These are phyloP conservation scores for Papilionanthe hybrid DNA, from an alignment of 116 monocot genomes.

Conservation along the genomic window DNA sequence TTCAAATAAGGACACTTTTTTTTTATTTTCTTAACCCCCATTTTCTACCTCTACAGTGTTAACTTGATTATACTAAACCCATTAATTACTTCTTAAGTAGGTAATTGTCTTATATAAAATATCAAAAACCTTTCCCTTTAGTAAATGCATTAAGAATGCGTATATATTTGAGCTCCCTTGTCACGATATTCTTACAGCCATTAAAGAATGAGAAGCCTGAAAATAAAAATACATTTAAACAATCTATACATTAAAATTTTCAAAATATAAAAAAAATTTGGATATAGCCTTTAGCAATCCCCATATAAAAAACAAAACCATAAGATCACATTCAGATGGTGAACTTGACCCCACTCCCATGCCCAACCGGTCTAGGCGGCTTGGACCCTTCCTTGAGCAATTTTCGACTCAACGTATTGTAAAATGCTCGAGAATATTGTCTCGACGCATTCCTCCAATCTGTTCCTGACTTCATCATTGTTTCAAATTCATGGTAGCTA, in stretches of 20 bases:
- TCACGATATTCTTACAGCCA: background rate
- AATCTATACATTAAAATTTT: background rate
- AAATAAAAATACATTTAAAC: too few species aligned
- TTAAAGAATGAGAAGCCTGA: too few species aligned
- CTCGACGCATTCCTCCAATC: slow-evolving; percentile 85
- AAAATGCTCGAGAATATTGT: slow-evolving; percentile 54
- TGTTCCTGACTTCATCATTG: slow-evolving; percentile 70
- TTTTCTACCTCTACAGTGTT: too few species aligned
- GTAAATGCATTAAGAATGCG: background rate
- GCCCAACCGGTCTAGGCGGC: background rate
- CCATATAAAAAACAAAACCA: background rate
- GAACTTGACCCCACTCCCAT: background rate
- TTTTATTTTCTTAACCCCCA: too few species aligned
- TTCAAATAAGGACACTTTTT: too few species aligned
- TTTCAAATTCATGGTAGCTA: slow-evolving; percentile 58
- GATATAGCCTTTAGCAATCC: too few species aligned
- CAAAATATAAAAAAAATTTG: background rate
- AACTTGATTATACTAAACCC: too few species aligned
- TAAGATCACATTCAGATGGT: background rate
- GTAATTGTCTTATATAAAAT: background rate
- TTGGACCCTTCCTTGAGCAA: slow-evolving; percentile 45
- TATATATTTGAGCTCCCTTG: background rate
- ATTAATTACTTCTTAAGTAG: too few species aligned
- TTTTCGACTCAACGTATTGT: slow-evolving; percentile 52
- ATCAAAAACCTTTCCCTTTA: background rate